Conservation (phyloP, 768 basidiomycete species). For the Agrocybe chaxingu region DNA sequence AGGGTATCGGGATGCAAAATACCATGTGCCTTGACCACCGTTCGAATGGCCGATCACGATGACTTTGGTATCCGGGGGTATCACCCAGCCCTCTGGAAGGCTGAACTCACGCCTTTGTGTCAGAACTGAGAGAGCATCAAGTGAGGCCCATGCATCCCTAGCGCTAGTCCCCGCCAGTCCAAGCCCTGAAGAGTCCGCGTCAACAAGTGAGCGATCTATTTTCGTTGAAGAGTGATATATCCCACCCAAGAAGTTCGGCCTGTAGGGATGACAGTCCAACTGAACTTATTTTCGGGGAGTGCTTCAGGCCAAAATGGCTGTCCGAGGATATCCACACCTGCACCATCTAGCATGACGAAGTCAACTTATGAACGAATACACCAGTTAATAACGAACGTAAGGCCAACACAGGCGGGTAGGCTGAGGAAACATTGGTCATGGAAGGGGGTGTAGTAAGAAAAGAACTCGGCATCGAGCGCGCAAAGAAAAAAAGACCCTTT, state of each 20-base stretch:
- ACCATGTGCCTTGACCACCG: conserved; percentile 89
- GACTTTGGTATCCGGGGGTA: conserved; percentile 32
- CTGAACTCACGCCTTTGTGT: conserved; percentile 33
- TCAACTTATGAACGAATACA: background rate
- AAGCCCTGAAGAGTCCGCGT: conserved; percentile 52
- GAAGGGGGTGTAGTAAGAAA: conserved; percentile 61
- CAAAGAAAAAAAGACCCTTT: conserved; percentile 58
- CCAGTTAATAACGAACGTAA: conserved; percentile 47
- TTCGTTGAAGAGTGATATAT: background rate
- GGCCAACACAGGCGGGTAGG: conserved; percentile 54
- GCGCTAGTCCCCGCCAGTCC: conserved; percentile 90
- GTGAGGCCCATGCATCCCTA: conserved; percentile 60
- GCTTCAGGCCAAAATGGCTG: conserved; percentile 60
- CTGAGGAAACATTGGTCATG: conserved; percentile 15
- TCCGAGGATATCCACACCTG: conserved; percentile 70
- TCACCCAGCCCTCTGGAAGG: conserved; percentile 22
- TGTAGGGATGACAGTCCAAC: conserved; percentile 81
- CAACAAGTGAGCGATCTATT: background rate
- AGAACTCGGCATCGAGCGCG: conserved; percentile 47
- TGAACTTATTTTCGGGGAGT: conserved; percentile 51
- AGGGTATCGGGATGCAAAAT: conserved; percentile 72
- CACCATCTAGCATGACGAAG: conserved; percentile 60
- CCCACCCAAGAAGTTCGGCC: conserved; percentile 81
- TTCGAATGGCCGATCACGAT: conserved; percentile 91
- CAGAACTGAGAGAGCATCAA: conserved; percentile 54